Evolutionary conservation across 2,329 filamentous ascomycete genomes (phyloP), one percentile per base, ranked within the genome.

Genomic region (Geosmithia flava): DNA sequence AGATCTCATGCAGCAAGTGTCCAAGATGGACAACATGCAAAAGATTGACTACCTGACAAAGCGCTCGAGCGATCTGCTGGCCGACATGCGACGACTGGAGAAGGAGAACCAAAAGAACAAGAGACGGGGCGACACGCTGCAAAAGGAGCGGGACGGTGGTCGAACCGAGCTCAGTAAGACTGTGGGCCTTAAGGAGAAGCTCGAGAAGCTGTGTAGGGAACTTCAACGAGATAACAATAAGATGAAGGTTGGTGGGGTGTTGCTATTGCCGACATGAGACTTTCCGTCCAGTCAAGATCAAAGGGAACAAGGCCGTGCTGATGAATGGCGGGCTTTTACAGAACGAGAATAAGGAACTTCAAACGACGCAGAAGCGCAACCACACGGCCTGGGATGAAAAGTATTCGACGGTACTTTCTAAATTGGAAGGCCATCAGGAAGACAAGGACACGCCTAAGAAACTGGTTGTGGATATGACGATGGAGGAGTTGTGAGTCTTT

Each of bases 201-300:
- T 98, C 44, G 93, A 98, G 67, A 98, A 97, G 63, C 73, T 98
- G 30, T 96, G 90, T 58, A 76, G 93, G 49, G 93, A 98, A 65
- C 75, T 98, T 48, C 93, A 94, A 51, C 86, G 91, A 58, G 93
- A 98, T 61, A 98, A 98, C 65, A 97, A 97, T 68, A 94, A 95
- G 68, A 81, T 98, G 54, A 97, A 97, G 83, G 87, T 93, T 66
- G 56, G 70, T 62, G 19, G 17, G 15, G 33, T 23, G 27, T 7
- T n/a, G 43, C 11, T 23, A 17, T 46, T 27, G 23, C 23, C 4
- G 23, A 27, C 23, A 27, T 8, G 23, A 27, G 23, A 27, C 23
- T 27, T n/a, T n/a, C n/a, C n/a, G n/a, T n/a, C n/a, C 23, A 8
- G 8, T 27, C 23, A 15, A 27, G 16, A 17, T 17, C 15, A n/a